Evolutionary conservation across 805 yeast genomes (phyloP).

Genomic region (Candida fluviatilis): DNA sequence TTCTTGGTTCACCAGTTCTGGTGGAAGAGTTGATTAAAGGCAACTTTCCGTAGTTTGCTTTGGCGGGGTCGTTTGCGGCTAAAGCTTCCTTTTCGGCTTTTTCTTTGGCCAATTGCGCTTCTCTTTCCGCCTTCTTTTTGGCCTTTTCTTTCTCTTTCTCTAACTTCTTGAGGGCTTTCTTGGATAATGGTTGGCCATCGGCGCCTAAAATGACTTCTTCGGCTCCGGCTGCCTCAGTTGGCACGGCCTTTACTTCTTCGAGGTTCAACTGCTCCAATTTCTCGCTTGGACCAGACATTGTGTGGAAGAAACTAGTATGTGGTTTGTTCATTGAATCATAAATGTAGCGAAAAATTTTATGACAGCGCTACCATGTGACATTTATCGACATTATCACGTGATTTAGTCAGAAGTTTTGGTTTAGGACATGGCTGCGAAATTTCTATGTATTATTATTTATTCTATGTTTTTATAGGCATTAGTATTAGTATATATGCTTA

Average conservation of each 20-base stretch:
- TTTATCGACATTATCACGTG: not conserved
- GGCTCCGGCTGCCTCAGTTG: conserved; percentile 17
- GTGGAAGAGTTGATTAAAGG: conserved; percentile 78
- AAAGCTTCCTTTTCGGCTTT: conserved; percentile 71
- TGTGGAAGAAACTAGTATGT: too few relatives aligned
- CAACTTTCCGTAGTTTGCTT: conserved; percentile 81
- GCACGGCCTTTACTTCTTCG: conserved; percentile 11
- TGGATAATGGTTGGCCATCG: conserved; percentile 85
- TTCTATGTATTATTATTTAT: too few relatives aligned
- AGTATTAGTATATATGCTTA: too few relatives aligned
- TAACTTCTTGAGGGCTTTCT: conserved; percentile 92
- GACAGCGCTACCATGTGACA: not conserved
- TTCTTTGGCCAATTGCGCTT: conserved; percentile 81
- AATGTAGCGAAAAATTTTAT: conserved; percentile 1
- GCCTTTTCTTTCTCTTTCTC: conserved; percentile 92
- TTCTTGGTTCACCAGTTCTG: conserved; percentile 65
- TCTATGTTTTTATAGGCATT: too few relatives aligned
- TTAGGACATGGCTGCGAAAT: too few relatives aligned
- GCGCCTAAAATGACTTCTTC: conserved; percentile 43
- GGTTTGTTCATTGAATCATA: too few relatives aligned
- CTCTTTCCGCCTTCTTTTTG: conserved; percentile 88
- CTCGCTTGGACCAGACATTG: conserved; percentile 24
- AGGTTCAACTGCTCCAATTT: conserved; percentile 21
- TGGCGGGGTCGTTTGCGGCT: conserved; percentile 79
- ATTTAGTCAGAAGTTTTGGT: not conserved